Conservation (phyloP, 1,139 yeast genomes). For the Geotrichum fermentans region DNA sequence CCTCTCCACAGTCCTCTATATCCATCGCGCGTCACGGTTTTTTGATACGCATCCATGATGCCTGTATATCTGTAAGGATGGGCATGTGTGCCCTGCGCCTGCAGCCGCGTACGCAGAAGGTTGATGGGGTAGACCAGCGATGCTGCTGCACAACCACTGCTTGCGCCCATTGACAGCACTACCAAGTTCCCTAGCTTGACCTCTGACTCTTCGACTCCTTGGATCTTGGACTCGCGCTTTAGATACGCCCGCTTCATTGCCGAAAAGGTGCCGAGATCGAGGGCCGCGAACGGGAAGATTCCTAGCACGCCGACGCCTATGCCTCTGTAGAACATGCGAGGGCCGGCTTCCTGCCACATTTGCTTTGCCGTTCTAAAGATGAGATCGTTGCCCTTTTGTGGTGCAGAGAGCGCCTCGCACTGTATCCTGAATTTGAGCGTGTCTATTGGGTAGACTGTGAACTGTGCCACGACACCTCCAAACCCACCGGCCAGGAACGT, state of each 20-base stretch:
- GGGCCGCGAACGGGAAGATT: constrained; percentile 94
- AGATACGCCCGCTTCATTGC: constrained; percentile 76
- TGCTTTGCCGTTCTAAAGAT: constrained; percentile 64
- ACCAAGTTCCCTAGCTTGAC: constrained; percentile 71
- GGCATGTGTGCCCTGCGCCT: constrained; percentile 95
- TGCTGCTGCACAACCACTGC: constrained; percentile 94
- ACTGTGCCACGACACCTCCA: constrained; percentile 91
- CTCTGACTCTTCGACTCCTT: constrained; percentile 45
- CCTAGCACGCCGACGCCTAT: constrained; percentile 84
- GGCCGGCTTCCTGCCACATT: constrained; percentile 77
- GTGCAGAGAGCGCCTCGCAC: constrained; percentile 36
- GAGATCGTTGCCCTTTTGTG: constrained; percentile 54
- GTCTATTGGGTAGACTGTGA: constrained; percentile 93
- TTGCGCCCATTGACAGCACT: constrained; percentile 86
- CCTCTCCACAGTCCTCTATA: constrained; percentile 88
- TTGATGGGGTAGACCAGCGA: constrained; percentile 91
- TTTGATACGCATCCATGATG: constrained; percentile 67
- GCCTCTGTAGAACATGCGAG: constrained; percentile 78
- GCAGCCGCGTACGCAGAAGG: constrained; percentile 82
- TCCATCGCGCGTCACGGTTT: constrained; percentile 82
- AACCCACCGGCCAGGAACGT: constrained; percentile 92
- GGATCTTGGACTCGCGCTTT: constrained; percentile 53
- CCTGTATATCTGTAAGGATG: constrained; percentile 88
- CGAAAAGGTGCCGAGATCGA: constrained; percentile 89
- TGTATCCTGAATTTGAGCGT: constrained; percentile 70